phyloP scores from a whole-genome alignment of 495 filamentous ascomycete genomes.

The Choiromyces venosus region DNA sequence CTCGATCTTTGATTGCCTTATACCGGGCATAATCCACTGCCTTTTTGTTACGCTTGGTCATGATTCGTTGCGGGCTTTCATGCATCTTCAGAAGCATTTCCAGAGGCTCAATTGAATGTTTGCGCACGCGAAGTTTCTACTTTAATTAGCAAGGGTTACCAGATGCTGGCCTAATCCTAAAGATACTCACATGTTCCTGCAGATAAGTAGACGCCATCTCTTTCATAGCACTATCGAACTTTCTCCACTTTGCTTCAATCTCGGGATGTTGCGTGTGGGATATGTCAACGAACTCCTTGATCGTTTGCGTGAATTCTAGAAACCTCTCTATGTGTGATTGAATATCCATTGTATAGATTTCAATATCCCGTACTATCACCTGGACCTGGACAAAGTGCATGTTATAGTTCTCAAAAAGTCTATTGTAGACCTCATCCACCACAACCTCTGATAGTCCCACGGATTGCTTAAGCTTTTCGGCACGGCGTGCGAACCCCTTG shows the following conservation, averaged over 20 bases:
- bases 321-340: constrained; percentile 67
- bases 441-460: constrained; percentile 60
- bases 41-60: constrained; percentile 87
- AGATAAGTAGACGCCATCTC: constrained; percentile 73
- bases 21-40: constrained; percentile 78
- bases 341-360: constrained; percentile 71
- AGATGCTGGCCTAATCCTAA: background rate
- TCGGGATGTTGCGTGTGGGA: constrained; percentile 62
- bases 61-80: constrained; percentile 72
- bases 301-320: constrained; percentile 40
- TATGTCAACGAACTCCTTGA: constrained; percentile 52
- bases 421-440: constrained; percentile 73
- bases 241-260: constrained; percentile 84
- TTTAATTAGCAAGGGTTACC: constrained; percentile 15
- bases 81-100: constrained; percentile 72
- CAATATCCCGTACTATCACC: constrained; percentile 81
- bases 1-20: constrained; percentile 66
- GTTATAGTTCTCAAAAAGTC: constrained; percentile 58
- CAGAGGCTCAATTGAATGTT: constrained; percentile 82
- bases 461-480: constrained; percentile 69
- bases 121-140: constrained; percentile 67
- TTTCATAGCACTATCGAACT: constrained; percentile 70
- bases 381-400: constrained; percentile 79
- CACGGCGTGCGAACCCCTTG: constrained; percentile 79
- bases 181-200: constrained; percentile 72